phyloP scores from a whole-genome alignment of 352 stramenopile species.

The Phytophthora litchii region DNA sequence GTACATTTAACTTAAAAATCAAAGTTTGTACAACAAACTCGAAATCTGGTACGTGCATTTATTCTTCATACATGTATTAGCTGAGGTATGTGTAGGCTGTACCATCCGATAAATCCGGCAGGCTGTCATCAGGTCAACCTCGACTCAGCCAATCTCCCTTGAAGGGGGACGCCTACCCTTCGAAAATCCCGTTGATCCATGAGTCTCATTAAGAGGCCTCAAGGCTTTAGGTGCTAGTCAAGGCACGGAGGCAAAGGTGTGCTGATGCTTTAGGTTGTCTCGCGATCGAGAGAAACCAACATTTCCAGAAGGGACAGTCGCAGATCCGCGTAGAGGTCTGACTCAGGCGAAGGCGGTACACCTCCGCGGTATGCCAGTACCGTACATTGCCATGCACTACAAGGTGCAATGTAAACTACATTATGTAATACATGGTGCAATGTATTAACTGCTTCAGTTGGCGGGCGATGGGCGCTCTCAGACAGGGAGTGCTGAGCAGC shows the following conservation, averaged over 20 bases:
- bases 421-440: background rate
- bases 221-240: background rate
- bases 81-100: background rate
- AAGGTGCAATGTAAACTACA: no score
- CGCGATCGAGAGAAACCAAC: background rate
- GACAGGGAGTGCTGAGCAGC: slow-evolving; percentile 3
- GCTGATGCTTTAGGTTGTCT: background rate
- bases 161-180: slow-evolving; percentile 9
- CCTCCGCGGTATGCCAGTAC: no score
- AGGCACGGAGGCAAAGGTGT: background rate
- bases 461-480: slow-evolving; percentile 7
- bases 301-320: background rate
- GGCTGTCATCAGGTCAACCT: slow-evolving; percentile 1
- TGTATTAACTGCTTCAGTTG: slow-evolving; percentile 14
- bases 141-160: slow-evolving; percentile 17
- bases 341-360: no score
- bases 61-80: background rate
- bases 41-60: background rate
- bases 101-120: background rate
- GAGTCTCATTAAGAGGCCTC: background rate
- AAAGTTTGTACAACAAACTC: background rate
- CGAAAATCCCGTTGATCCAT: slow-evolving; percentile 3
- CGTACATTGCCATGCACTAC: no score
- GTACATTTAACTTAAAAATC: background rate
- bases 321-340: background rate